Evolutionary conservation across 2,329 filamentous ascomycete species (phyloP), one percentile per base, ranked within the genome.

Genomic region (Pleurostoma richardsiae): DNA sequence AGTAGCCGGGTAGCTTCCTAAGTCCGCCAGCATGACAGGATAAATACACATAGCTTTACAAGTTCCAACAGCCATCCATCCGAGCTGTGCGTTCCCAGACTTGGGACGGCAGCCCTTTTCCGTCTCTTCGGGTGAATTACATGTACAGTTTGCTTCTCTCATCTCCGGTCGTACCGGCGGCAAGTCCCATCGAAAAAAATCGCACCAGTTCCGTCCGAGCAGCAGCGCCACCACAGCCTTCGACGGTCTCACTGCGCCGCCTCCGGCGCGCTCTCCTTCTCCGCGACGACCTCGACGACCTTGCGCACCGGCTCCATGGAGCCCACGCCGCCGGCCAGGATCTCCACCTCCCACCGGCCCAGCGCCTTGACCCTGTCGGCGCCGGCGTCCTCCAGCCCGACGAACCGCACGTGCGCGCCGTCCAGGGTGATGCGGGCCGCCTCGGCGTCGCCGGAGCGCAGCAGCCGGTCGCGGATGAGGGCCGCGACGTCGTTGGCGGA

Each of bases 331-430:
- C 59, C 62, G 10, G 62, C 47, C 10, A 53, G 45, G 46, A 73
- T 66, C 31, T 64, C 56, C 2, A 72, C 56, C 49, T 70, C 60
- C 54, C 63, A 73, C 30, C 57, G 59, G 30, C 71, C 71, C 19
- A 73, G 58, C 27, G 56, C 52, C 59, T 71, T 71, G 55, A 73
- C 59, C 44, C 67, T 63, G 54, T 70, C 66, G 43, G 59, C 59
- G 30, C 57, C 59, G 19, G 19, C 19, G 10, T 57, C 56, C 10
- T 56, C 59, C 10, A 63, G 52, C 27, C 64, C 62, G 5, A 57
- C 2, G 43, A 73, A 64, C 10, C 46, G 51, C 40, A 74, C 56
- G 42, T 61, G 55, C 19, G 63, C 59, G 6, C 59, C 53, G 41
- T 65, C 65, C n/a, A 73, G 56, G 19, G 56, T 54, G 3, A 71